Evolutionary conservation across 352 stramenopile species (phyloP), one percentile per base, ranked within the genome.

Genomic region (Blastocystis sp.): DNA sequence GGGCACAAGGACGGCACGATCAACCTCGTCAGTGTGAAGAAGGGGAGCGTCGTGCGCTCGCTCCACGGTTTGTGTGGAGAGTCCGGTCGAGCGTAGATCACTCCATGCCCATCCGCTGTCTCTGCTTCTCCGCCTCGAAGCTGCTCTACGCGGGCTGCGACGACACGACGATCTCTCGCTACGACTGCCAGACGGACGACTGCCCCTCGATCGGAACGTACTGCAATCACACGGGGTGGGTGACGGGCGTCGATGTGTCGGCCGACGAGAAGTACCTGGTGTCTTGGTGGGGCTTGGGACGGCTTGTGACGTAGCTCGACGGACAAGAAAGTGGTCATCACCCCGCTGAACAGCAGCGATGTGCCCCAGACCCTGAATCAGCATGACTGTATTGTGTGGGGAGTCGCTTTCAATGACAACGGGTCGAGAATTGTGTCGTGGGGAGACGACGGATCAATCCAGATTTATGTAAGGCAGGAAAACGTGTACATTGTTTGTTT

Each of bases 1-100:
- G 73, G 73, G n/a, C 73, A 85, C 56, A 85, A 85, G 39, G 54
- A 85, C 56, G 73, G 73, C n/a, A 68, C 54, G 30, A 34, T 85
- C 26, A 66, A 30, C 37, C 43, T 85, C 5, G 20, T 85, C 34
- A 34, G 53, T 24, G 53, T 85, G 5, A 20, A n/a, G 3, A 85
- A 47, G 26, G 47, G 54, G 47, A 66, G 11, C 30, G 54, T 85
- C 11, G 26, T 66, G 18, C 73, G 43, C 37, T 56, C 47, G 1
- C 43, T 68, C 47, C 50, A 85, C 56, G 55, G 73, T 85, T 64
- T 24, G 59, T 4, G 41, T 47, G 16, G 9, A 37, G 9, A 16
- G 1, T 34, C n/a, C 68, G 6, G 65, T 66, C 45, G 5, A 39
- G 20, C n/a, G 63, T 30, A 85, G 73, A 85, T 37, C 73, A 85